phyloP scores from a whole-genome alignment of 768 basidiomycete species.

The Hortiboletus campestris region DNA sequence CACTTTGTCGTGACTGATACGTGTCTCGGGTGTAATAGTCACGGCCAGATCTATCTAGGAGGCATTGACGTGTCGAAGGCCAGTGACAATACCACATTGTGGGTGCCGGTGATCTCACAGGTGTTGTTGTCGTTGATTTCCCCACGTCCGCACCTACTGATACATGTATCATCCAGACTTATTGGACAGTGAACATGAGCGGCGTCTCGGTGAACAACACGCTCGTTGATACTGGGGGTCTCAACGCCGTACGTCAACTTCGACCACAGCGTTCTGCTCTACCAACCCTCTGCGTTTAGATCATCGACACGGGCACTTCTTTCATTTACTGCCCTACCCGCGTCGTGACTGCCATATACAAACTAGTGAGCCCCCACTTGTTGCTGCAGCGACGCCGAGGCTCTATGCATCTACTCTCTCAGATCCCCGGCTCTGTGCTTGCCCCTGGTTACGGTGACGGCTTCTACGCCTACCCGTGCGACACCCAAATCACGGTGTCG shows the following conservation, averaged over 20 bases:
- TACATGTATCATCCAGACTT: conserved; percentile 41
- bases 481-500: conserved; percentile 31
- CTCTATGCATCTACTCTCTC: neutral
- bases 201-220: conserved; percentile 38
- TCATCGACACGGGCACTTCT: conserved; percentile 68
- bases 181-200: conserved; percentile 57
- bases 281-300: conserved; percentile 35
- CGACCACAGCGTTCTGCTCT: neutral
- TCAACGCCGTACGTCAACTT: conserved; percentile 18
- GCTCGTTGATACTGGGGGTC: neutral
- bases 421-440: conserved; percentile 50
- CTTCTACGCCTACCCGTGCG: conserved; percentile 59
- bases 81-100: conserved; percentile 22
- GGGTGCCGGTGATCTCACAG: conserved; percentile 39
- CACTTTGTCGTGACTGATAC: neutral
- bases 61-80: conserved; percentile 36
- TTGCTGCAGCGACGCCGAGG: neutral
- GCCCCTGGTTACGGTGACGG: conserved; percentile 45
- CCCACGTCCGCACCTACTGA: neutral
- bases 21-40: neutral
- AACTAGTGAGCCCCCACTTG: conserved; percentile 28
- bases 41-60: conserved; percentile 23
- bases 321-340: conserved; percentile 55
- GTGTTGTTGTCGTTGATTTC: conserved; percentile 17
- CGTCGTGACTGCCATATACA: conserved; percentile 47